Percentiles rank a stretch among this genome's conserved stretches.
Conservation (phyloP, 176 grass and related monocot species). For the Zoysia pacifica region DNA sequence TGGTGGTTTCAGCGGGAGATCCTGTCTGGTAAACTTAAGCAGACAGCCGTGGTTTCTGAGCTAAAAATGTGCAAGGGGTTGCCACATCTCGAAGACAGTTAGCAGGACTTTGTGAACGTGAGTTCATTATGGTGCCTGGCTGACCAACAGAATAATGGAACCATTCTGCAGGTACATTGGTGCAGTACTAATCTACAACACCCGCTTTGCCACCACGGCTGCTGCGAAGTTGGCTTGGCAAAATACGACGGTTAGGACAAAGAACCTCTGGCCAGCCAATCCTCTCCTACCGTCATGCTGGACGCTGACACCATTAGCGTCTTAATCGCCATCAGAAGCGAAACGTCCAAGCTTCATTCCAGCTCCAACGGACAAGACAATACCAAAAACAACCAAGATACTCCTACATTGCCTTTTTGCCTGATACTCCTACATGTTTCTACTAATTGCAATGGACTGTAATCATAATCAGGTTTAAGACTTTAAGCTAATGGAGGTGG, state of each 20-base stretch:
- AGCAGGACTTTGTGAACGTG: not conserved
- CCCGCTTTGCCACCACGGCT: conserved; percentile 1
- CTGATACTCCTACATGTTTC: too few relatives aligned
- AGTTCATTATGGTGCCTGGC: conserved; percentile 28
- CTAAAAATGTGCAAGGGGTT: not conserved
- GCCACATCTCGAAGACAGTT: conserved; percentile 30
- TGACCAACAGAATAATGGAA: conserved; percentile 1
- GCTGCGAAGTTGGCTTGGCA: not conserved
- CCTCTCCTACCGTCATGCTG: not conserved
- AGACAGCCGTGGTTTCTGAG: conserved; percentile 2
- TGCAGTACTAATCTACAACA: not conserved
- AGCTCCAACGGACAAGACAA: not conserved
- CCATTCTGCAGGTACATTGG: conserved; percentile 8
- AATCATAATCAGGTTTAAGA: too few relatives aligned
- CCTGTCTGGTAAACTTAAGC: conserved; percentile 8
- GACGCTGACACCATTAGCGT: not conserved
- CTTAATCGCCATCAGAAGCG: not conserved
- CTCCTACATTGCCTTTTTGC: not conserved
- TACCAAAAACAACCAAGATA: not conserved
- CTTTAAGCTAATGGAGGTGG: too few relatives aligned
- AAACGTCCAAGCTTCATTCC: not conserved
- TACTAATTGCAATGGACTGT: too few relatives aligned
- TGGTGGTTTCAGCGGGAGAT: not conserved
- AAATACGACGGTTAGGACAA: not conserved
- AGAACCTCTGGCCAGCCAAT: not conserved